Base-by-base conservation (phyloP, 176 grass and related monocot genomes). In the Oryza glumipatula region DNA sequence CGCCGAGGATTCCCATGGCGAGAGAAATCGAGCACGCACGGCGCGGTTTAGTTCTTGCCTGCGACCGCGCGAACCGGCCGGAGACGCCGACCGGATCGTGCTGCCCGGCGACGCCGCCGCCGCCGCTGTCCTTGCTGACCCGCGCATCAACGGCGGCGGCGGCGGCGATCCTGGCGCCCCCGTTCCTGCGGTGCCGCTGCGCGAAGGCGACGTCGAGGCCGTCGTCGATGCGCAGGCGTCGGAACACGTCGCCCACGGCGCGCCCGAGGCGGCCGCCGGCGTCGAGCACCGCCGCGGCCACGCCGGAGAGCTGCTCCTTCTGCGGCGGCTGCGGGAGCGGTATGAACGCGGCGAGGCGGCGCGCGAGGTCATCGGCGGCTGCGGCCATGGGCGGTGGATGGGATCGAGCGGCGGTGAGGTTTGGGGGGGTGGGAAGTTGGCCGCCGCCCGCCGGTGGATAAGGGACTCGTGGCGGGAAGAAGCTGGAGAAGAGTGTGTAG, bases 391-490 rank as follows among this genome's bases (percentile, higher is more conserved):
- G 39, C 39, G 39, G 33, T 19, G 65, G 35, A 63, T 17, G 51
- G 21, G 43, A 15, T 28, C 11, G 48, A 9, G 61, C 26, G 36
- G 36, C 36, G 36, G 68, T 1, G 4, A 3, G 52, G 45, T 1
- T 43, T 65, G 83, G 46, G 32, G 32, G 58, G 32, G 67, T 24
- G 68, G 54, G 63, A 71, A 54, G 79, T 13, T 83, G 49, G 38
- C 46, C 80, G 74, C 17, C 48, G 49, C 26, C 46, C 80, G 74
- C 17, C 48, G 84, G 49, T 76, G 80, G 89, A 90, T 90, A 90
- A 90, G 84, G 69, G 61, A 68, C 84, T 87, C 74, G 89, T 83
- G 89, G 89, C 84, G 89, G 84, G 79, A 86, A 77, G 61, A 46
- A 43, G 30, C 21, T 64, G n/a, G 49, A 14, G 46, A 48, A 8